A percentile compares a stretch with the other conserved stretches of the same genome.
These are phyloP conservation scores for Mortierella sp. DNA, from an alignment of 371 early-diverging fungal species.

Conservation along the genomic window DNA sequence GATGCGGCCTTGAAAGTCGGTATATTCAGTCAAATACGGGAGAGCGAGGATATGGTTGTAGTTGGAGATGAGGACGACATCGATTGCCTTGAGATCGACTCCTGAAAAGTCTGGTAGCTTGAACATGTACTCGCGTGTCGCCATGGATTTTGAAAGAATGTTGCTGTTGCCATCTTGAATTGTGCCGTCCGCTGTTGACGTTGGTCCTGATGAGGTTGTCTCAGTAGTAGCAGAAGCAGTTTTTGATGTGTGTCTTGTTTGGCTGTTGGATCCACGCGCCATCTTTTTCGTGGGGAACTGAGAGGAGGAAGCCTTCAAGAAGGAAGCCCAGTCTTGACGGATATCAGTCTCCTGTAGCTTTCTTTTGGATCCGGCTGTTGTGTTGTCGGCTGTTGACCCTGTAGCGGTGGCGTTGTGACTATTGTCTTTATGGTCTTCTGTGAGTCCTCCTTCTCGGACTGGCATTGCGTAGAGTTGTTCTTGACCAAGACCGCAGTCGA, in stretches of 20 bases:
- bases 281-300: constrained; percentile 34
- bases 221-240: neutral
- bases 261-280: constrained; percentile 19
- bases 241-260: neutral
- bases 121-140: constrained; percentile 61
- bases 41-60: constrained; percentile 81
- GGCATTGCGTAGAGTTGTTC: constrained; percentile 55
- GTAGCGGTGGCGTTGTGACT: neutral
- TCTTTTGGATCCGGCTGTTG: constrained; percentile 20
- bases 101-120: constrained; percentile 66
- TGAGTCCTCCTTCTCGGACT: constrained; percentile 47
- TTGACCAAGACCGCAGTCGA: constrained; percentile 56
- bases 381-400: neutral
- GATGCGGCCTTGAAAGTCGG: constrained; percentile 85
- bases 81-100: constrained; percentile 72
- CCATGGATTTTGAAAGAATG: neutral
- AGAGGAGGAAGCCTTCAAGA: constrained; percentile 31
- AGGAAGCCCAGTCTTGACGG: constrained; percentile 57
- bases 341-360: constrained; percentile 23
- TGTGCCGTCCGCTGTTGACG: neutral
- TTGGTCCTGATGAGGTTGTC: neutral
- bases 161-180: neutral
- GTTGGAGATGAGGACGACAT: constrained; percentile 84
- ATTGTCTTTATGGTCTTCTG: constrained; percentile 29
- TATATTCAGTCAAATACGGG: constrained; percentile 88